These are phyloP conservation scores for Phytophthora sansomeana DNA, from an alignment of 352 stramenopile species.

Conservation along the genomic window DNA sequence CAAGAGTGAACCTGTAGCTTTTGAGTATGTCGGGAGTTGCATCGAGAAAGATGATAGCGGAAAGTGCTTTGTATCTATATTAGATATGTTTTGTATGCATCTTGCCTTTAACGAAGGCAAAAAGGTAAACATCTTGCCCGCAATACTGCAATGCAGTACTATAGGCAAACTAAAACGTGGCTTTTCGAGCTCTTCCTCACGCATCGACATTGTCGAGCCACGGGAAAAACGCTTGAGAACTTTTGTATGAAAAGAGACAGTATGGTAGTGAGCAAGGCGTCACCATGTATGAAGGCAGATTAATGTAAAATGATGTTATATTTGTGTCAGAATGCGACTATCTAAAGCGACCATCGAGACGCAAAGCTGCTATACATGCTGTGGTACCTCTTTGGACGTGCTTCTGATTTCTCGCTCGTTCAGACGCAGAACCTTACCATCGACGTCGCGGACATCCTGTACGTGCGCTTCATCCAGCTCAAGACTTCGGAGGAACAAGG, in stretches of 20 bases:
- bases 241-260: conserved; percentile 29
- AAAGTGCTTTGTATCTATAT: background rate
- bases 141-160: conserved; percentile 18
- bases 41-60: background rate
- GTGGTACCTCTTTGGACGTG: conserved; percentile 44
- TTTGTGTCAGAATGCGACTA: conserved; percentile 32
- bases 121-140: conserved; percentile 17
- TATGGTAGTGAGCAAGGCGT: conserved; percentile 35
- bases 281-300: conserved; percentile 35
- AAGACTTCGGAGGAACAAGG: conserved; percentile 44
- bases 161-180: conserved; percentile 10
- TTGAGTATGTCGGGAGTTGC: background rate
- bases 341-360: conserved; percentile 36
- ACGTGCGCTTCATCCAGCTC: conserved; percentile 34
- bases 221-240: conserved; percentile 2
- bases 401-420: conserved; percentile 31
- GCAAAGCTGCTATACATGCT: conserved; percentile 35
- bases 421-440: conserved; percentile 31
- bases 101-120: conserved; percentile 27
- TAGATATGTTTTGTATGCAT: background rate
- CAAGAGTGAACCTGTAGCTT: background rate
- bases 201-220: conserved; percentile 6
- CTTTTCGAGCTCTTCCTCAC: conserved; percentile 3
- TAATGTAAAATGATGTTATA: conserved; percentile 27
- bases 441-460: conserved; percentile 23